These are phyloP conservation scores for Penicillium riverlandense DNA, from an alignment of 495 filamentous ascomycete genomes.

Conservation along the genomic window DNA sequence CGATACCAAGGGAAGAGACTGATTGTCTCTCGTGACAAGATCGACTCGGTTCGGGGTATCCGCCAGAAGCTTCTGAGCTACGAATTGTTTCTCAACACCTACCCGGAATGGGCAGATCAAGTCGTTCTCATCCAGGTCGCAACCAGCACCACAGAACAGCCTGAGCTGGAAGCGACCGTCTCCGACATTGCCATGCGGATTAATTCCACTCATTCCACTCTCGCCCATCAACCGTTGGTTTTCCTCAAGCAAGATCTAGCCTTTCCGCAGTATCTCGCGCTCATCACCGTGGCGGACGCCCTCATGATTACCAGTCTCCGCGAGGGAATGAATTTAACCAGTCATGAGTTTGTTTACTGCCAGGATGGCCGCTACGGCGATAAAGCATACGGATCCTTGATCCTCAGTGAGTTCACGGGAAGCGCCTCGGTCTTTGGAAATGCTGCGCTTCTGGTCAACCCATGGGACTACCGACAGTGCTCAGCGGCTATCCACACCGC, in stretches of 20 bases:
- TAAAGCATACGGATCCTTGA: constrained; percentile 79
- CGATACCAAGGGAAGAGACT: constrained; percentile 78
- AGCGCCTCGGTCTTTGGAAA: constrained; percentile 77
- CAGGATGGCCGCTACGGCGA: constrained; percentile 73
- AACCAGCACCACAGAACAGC: constrained; percentile 77
- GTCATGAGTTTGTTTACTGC: constrained; percentile 86
- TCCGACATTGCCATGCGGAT: constrained; percentile 90
- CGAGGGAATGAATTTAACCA: constrained; percentile 92
- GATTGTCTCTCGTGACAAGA: constrained; percentile 87
- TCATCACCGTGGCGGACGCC: constrained; percentile 80
- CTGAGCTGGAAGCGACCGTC: constrained; percentile 77
- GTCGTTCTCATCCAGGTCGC: constrained; percentile 90
- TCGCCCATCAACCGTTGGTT: constrained; percentile 85
- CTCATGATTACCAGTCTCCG: constrained; percentile 89
- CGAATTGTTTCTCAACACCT: constrained; percentile 87
- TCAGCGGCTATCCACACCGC: constrained; percentile 76
- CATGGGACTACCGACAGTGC: constrained; percentile 85
- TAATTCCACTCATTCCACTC: constrained; percentile 78
- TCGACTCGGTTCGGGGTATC: constrained; percentile 84
- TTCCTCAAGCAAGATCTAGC: constrained; percentile 91
- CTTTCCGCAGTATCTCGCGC: constrained; percentile 81
- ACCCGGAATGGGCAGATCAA: constrained; percentile 81
- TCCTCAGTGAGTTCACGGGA: constrained; percentile 89
- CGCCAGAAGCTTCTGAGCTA: constrained; percentile 87
- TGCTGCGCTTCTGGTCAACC: constrained; percentile 71